A percentile compares a stretch with the other conserved stretches of the same genome.
phyloP scores from a whole-genome alignment of 495 filamentous ascomycete genomes.

The Jackrogersella multiformis region DNA sequence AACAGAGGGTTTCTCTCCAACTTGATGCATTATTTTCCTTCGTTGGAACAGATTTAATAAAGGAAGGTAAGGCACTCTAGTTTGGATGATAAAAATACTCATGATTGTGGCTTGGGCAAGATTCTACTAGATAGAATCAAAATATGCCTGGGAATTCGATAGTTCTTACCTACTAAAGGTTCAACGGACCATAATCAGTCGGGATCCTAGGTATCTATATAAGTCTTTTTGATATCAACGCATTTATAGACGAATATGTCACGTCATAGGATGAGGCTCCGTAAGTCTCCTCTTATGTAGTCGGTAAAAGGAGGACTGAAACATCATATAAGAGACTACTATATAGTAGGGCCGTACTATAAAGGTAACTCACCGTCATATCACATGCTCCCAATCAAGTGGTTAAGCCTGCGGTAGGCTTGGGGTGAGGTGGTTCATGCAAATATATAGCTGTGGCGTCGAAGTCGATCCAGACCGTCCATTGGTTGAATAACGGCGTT shows the following conservation, averaged over 20 bases:
- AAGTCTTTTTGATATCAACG: not conserved
- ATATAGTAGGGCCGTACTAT: constrained; percentile 8
- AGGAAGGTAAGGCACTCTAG: constrained; percentile 4
- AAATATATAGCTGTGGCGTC: constrained; percentile 18
- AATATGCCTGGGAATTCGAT: not conserved
- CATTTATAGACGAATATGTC: not conserved
- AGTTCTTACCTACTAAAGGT: not conserved
- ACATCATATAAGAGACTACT: constrained; percentile 6
- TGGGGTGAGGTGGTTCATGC: constrained; percentile 32
- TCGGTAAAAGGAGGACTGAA: not conserved
- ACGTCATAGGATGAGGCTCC: constrained; percentile 7
- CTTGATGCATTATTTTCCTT: not conserved
- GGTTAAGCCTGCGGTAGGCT: constrained; percentile 2
- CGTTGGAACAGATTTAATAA: not conserved
- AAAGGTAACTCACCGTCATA: constrained; percentile 3
- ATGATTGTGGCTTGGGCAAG: constrained; percentile 1
- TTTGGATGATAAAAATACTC: not conserved
- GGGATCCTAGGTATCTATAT: constrained; percentile 13
- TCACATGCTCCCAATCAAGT: constrained; percentile 24
- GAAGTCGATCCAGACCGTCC: not conserved
- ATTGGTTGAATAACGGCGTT: constrained; percentile 23
- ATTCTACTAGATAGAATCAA: not conserved
- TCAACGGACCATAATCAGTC: not conserved
- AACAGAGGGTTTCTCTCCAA: not conserved
- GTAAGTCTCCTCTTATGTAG: constrained; percentile 6